Evolutionary conservation across 768 basidiomycete species (phyloP), one percentile per base, ranked within the genome.

Genomic region (Leccinum boreale): DNA sequence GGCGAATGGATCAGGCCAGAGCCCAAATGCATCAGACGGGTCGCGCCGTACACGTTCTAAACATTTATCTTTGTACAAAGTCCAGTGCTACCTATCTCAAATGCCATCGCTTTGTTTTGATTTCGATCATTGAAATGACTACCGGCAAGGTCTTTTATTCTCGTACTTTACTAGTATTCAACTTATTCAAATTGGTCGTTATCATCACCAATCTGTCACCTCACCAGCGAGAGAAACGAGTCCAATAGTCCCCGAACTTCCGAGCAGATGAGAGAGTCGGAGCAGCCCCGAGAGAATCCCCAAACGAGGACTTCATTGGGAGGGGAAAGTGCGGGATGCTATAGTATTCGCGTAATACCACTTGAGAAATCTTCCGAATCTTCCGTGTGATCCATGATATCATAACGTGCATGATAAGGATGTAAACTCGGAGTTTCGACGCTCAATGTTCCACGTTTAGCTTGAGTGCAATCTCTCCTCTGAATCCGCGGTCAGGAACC

Each of bases 1-100:
- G 21, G 45, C 7, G 54, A 62, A 17, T 62, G 60, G 61, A 36
- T 57, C n/a, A 55, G 28, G 17, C 56, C 63, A 29, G 56, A 58
- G 29, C 65, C 63, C 9, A 58, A 58, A 33, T 63, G 61, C 10
- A 57, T 66, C 36, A 26, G 47, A 14, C 36, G 51, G 12, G 33
- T 53, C 21, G 39, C 33, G 5, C 58, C 59, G 23, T 60, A 60
- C 17, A 33, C n/a, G 19, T 50, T 52, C 9, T 39, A 5, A 39
- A 39, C 17, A 9, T 39, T 3, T 12, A 9, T 19, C 24, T 15
- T 21, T 23, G 21, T 10, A 7, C 15, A 6, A 10, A 3, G 19
- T 3, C 11, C 29, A 29, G 9, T 45, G 19, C 11, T 8, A 21
- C 8, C 36, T 36, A 36, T 36, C 36, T 36, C 36, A 36, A 17